Percentiles rank a stretch among this genome's conserved stretches.
These are phyloP conservation scores for Bremia lactucae DNA, from an alignment of 352 stramenopile species.

Conservation along the genomic window DNA sequence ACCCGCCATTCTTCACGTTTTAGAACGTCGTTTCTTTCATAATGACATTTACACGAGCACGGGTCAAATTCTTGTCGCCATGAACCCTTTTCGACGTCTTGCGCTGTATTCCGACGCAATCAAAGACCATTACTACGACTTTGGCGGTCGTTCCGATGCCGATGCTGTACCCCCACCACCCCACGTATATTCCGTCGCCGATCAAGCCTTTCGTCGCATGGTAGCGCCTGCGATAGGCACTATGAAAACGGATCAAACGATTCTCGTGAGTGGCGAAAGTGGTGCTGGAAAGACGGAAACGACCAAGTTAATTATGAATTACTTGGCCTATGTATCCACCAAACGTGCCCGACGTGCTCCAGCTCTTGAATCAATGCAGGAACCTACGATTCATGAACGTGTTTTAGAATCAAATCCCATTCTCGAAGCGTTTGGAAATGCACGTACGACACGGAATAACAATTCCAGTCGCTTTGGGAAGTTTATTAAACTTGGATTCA, in stretches of 20 bases:
- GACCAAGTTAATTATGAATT: slow-evolving; percentile 96
- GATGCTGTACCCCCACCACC: slow-evolving; percentile 50
- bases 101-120: slow-evolving; percentile 56
- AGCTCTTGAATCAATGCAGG: slow-evolving; percentile 17
- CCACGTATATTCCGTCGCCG: slow-evolving; percentile 79
- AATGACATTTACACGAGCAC: slow-evolving; percentile 86
- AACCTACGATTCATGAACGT: slow-evolving; percentile 70
- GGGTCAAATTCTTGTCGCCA: slow-evolving; percentile 72
- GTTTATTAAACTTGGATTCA: slow-evolving; percentile 93
- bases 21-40: slow-evolving; percentile 71
- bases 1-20: slow-evolving; percentile 82
- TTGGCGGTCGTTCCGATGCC: slow-evolving; percentile 39
- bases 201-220: slow-evolving; percentile 84
- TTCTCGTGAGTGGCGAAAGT: slow-evolving; percentile 93
- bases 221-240: slow-evolving; percentile 24
- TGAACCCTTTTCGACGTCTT: slow-evolving; percentile 75
- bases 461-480: slow-evolving; percentile 95
- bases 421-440: slow-evolving; percentile 93
- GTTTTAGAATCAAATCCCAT: slow-evolving; percentile 93
- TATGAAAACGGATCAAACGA: slow-evolving; percentile 83
- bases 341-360: slow-evolving; percentile 19
- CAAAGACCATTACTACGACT: slow-evolving; percentile 61
- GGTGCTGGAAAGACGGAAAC: slow-evolving; percentile 95
- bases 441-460: slow-evolving; percentile 92
- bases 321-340: slow-evolving; percentile 84